Percentiles rank a stretch among this genome's conserved stretches.
These are phyloP conservation scores for Plantago elongata DNA, from an alignment of 257 asterid species.

Conservation along the genomic window DNA sequence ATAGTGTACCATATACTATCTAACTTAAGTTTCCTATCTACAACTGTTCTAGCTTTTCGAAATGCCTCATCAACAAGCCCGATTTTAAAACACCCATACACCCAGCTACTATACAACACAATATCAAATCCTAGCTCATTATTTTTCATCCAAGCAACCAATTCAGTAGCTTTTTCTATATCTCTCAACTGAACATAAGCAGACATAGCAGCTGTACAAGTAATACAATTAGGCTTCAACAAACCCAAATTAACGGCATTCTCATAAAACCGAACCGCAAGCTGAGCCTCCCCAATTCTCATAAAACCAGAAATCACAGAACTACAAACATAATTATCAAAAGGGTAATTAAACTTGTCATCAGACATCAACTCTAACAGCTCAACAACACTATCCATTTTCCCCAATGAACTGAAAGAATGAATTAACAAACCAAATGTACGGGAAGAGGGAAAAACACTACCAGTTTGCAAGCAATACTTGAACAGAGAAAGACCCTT, in stretches of 20 bases:
- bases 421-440: constrained; percentile 47
- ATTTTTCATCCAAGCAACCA: constrained; percentile 50
- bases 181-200: constrained; percentile 57
- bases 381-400: constrained; percentile 57
- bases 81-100: constrained; percentile 47
- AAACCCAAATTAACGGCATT: constrained; percentile 49
- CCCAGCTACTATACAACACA: constrained; percentile 72
- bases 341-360: constrained; percentile 48
- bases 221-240: constrained; percentile 49
- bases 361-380: constrained; percentile 19
- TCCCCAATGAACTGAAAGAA: constrained; percentile 47
- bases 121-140: constrained; percentile 48
- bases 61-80: constrained; percentile 56
- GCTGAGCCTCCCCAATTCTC: constrained; percentile 66
- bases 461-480: constrained; percentile 31
- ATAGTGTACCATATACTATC: constrained; percentile 62
- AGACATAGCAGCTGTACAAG: constrained; percentile 55
- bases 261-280: constrained; percentile 65
- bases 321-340: constrained; percentile 63
- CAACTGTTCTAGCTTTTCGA: constrained; percentile 41
- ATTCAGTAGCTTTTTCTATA: constrained; percentile 40
- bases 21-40: constrained; percentile 35
- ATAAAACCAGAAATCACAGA: constrained; percentile 70
- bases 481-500: constrained; percentile 41
- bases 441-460: constrained; percentile 54